Evolutionary conservation across 805 yeast species (phyloP).

Genomic region (Diddensiella santjacobensis): DNA sequence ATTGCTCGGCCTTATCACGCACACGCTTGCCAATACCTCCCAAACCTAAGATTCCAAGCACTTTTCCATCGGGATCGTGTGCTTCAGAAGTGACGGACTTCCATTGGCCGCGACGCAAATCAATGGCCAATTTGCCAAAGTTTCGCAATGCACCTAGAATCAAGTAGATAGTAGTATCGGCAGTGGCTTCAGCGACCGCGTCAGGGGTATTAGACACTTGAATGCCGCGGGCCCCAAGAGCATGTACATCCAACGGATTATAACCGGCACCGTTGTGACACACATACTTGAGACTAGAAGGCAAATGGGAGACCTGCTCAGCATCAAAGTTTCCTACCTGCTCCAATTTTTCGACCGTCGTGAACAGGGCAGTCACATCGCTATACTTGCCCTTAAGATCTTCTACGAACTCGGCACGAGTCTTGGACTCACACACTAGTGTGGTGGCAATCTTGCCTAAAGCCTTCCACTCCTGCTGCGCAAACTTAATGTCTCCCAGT

Average conservation of each 20-base stretch:
- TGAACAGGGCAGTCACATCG: slow-evolving; percentile 39
- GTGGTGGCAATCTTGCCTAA: slow-evolving; percentile 46
- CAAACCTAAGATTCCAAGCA: slow-evolving; percentile 57
- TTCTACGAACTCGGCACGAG: slow-evolving; percentile 40
- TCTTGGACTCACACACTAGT: slow-evolving; percentile 40
- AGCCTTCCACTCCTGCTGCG: slow-evolving; percentile 63
- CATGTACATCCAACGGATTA: slow-evolving; percentile 46
- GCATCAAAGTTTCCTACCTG: slow-evolving; percentile 44
- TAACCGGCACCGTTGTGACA: slow-evolving; percentile 58
- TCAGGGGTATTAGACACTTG: slow-evolving; percentile 53
- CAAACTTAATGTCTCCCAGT: slow-evolving; percentile 58
- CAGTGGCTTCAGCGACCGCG: slow-evolving; percentile 53
- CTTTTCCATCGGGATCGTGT: slow-evolving; percentile 47
- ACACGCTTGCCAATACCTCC: slow-evolving; percentile 62
- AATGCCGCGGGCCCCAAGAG: slow-evolving; percentile 40
- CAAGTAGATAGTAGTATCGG: slow-evolving; percentile 52
- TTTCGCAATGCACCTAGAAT: slow-evolving; percentile 52
- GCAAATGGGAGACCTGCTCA: slow-evolving; percentile 40
- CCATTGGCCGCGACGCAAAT: slow-evolving; percentile 47
- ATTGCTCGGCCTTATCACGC: slow-evolving; percentile 47
- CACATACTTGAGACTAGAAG: slow-evolving; percentile 40
- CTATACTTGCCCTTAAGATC: slow-evolving; percentile 35
- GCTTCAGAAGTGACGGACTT: slow-evolving; percentile 43
- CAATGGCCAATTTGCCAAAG: slow-evolving; percentile 40
- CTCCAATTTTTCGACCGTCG: slow-evolving; percentile 40